Evolutionary conservation across 768 basidiomycete genomes (phyloP).

Genomic region (Dentipellis fragilis): DNA sequence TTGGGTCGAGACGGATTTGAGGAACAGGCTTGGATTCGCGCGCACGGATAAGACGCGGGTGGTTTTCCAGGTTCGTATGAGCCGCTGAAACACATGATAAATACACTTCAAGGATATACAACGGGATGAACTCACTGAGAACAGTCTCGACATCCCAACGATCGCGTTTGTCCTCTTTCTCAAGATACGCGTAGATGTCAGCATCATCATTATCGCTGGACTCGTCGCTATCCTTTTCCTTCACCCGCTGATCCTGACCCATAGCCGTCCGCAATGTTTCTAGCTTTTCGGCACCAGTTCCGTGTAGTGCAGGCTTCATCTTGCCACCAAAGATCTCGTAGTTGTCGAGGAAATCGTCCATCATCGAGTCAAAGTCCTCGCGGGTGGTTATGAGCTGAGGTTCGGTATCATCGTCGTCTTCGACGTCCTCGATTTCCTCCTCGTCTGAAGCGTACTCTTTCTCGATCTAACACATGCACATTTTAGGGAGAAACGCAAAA

Average conservation of each 20-base stretch:
- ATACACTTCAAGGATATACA: neutral
- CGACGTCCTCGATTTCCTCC: constrained; percentile 28
- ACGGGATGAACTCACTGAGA: constrained; percentile 51
- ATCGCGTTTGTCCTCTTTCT: constrained; percentile 51
- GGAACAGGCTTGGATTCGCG: constrained; percentile 42
- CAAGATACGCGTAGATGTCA: constrained; percentile 29
- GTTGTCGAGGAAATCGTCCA: constrained; percentile 88
- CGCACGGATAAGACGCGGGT: constrained; percentile 78
- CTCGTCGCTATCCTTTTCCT: constrained; percentile 35
- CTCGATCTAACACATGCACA: constrained; percentile 48
- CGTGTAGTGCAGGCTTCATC: constrained; percentile 66
- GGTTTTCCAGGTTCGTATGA: constrained; percentile 96
- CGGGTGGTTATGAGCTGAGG: constrained; percentile 73
- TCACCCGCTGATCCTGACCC: constrained; percentile 56
- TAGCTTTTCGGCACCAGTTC: constrained; percentile 69
- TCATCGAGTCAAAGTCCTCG: constrained; percentile 82
- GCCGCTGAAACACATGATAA: constrained; percentile 47
- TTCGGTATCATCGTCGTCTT: constrained; percentile 45
- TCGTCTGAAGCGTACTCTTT: constrained; percentile 67
- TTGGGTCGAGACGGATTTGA: constrained; percentile 63
- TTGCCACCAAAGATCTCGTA: constrained; percentile 88
- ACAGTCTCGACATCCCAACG: constrained; percentile 97
- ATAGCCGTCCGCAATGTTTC: constrained; percentile 70
- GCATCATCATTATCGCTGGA: constrained; percentile 26
- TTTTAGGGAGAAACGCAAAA: neutral